Evolutionary conservation across 2,329 filamentous ascomycete genomes (phyloP).

Genomic region (Coccinonectria pachysandricola): DNA sequence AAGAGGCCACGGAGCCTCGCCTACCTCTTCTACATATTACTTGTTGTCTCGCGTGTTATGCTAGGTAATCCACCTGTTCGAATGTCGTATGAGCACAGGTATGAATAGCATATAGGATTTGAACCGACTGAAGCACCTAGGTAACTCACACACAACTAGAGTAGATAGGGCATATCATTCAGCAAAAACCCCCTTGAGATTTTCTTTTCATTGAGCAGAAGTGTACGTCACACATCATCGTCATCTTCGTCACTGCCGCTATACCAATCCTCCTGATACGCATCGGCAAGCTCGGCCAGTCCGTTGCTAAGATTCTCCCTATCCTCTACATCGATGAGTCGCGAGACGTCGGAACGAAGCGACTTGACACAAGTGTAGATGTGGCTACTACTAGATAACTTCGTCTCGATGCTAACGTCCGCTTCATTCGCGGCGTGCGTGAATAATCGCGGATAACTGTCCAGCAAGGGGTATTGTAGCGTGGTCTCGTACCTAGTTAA

Average conservation of each 20-base stretch:
- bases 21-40: constrained; percentile 1
- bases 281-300: constrained; percentile 72
- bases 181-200: too few species aligned
- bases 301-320: constrained; percentile 75
- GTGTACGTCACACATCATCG: constrained; percentile 41
- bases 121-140: too few species aligned
- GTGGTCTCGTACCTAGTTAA: constrained; percentile 32
- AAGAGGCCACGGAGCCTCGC: constrained; percentile 6
- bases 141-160: too few species aligned
- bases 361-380: constrained; percentile 59
- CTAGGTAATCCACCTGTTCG: too few species aligned
- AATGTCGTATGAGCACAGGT: too few species aligned
- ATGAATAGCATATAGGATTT: too few species aligned
- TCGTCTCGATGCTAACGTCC: constrained; percentile 36
- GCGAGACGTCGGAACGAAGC: constrained; percentile 53
- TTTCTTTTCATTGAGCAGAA: background rate
- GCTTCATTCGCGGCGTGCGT: constrained; percentile 27
- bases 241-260: constrained; percentile 65
- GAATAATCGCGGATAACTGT: constrained; percentile 77
- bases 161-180: too few species aligned
- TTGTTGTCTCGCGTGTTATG: too few species aligned
- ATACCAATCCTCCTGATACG: constrained; percentile 81
- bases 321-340: constrained; percentile 62
- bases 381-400: constrained; percentile 63
- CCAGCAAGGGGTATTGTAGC: constrained; percentile 64